Evolutionary conservation across 2,329 filamentous ascomycete genomes (phyloP).

Genomic region (Sphaerulina musiva): DNA sequence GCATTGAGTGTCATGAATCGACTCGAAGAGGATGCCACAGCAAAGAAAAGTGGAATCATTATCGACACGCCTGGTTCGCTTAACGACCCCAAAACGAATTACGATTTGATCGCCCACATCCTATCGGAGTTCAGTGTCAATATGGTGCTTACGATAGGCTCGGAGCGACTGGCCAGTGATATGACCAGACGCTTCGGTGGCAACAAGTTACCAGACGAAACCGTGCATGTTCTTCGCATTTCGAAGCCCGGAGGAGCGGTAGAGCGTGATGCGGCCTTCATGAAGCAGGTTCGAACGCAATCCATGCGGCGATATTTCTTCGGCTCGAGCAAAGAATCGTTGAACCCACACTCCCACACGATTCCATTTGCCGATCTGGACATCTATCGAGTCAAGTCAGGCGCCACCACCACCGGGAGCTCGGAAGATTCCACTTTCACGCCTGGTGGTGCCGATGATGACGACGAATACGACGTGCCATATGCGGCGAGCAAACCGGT

Average conservation of each 20-base stretch:
- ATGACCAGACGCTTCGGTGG: slow-evolving; percentile 62
- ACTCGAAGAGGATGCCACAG: slow-evolving; percentile 65
- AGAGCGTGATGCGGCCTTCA: slow-evolving; percentile 64
- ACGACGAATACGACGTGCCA: slow-evolving; percentile 44
- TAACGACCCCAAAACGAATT: slow-evolving; percentile 56
- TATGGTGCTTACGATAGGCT: slow-evolving; percentile 74
- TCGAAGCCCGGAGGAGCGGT: slow-evolving; percentile 82
- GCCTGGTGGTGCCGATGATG: slow-evolving; percentile 36
- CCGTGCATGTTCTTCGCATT: slow-evolving; percentile 68
- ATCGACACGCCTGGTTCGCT: slow-evolving; percentile 74
- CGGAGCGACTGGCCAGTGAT: slow-evolving; percentile 67
- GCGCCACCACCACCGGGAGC: slow-evolving; percentile 5
- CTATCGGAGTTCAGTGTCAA: slow-evolving; percentile 64
- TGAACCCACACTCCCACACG: slow-evolving; percentile 82
- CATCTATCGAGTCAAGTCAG: slow-evolving; percentile 48
- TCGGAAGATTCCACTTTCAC: slow-evolving; percentile 27
- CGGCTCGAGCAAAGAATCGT: slow-evolving; percentile 60
- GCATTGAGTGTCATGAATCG: slow-evolving; percentile 72
- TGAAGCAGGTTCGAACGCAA: slow-evolving; percentile 66
- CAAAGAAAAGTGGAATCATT: slow-evolving; percentile 69
- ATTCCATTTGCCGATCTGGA: slow-evolving; percentile 68
- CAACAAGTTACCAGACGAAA: slow-evolving; percentile 50
- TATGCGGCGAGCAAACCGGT: too few species aligned
- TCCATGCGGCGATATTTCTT: slow-evolving; percentile 93
- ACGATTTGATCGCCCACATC: slow-evolving; percentile 77